Evolutionary conservation across 2,329 filamentous ascomycete species (phyloP), one percentile per base, ranked within the genome.

Genomic region (Ceratocystis eucalypticola): DNA sequence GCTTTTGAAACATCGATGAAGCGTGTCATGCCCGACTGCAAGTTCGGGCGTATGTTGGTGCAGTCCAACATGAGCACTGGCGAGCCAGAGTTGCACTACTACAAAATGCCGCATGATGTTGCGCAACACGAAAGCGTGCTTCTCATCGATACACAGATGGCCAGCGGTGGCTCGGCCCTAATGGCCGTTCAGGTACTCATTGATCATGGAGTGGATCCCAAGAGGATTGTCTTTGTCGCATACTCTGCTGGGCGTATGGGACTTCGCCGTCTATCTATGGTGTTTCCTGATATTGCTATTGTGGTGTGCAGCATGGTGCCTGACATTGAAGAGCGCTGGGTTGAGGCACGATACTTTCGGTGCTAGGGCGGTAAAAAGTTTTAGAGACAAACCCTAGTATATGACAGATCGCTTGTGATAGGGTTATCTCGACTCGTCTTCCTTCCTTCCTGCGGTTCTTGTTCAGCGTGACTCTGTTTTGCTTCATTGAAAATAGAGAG

Each of bases 131-230:
- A 89, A 70, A 88, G 88, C 62, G 91, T 99, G 20, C 79, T 99
- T 68, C 79, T 99, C 6, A 79, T 97, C 22, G 94, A 97, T 75
- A 87, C 92, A 15, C 94, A 99, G 74, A 96, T 97, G 88, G 91
- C 90, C 30, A 92, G 88, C 69, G 94, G 94, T 55, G 93, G 92
- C 45, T 83, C 85, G 17, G 84, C 84, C 0, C 78, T 99, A 67
- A 99, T 99, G 94, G 91, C 94, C 0, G 92, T 97, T 53, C 88
- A 94, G 72, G 90, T 97, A n/a, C 79, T 99, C 65, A 85, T 96
- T 17, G 94, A 99, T 74, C 92, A 97, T 73, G 94, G 94, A 10
- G 92, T 97, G 5, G 78, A 84, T 5, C 87, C 94, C 73, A 84
- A 90, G 59, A 87, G 82, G 70, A 96, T 99, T 70, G 89, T 96